These are phyloP conservation scores for Dinochytrium kinnereticum DNA, from an alignment of 371 early-diverging fungal genomes.

Conservation along the genomic window DNA sequence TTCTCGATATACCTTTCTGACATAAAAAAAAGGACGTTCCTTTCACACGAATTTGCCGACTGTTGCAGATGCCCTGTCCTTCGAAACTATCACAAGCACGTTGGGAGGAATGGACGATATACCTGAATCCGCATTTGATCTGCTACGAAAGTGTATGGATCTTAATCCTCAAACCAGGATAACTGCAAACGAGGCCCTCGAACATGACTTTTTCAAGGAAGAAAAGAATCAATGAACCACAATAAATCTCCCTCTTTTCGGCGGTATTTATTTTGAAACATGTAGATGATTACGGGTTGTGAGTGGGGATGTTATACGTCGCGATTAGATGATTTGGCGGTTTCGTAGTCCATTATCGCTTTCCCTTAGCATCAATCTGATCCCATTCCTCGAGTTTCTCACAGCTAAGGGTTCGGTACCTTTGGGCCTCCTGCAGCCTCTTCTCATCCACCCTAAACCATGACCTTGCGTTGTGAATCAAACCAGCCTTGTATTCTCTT, in stretches of 20 bases:
- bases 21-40: background rate
- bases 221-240: background rate
- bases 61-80: background rate
- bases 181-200: background rate
- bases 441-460: slow-evolving; percentile 57
- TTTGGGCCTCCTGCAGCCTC: slow-evolving; percentile 52
- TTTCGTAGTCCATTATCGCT: too few species aligned
- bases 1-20: background rate
- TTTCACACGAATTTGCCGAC: slow-evolving; percentile 8
- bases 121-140: background rate
- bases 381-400: slow-evolving; percentile 52
- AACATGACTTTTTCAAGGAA: background rate
- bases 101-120: background rate
- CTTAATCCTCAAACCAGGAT: background rate
- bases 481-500: slow-evolving; percentile 43
- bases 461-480: slow-evolving; percentile 54
- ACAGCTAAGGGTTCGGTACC: slow-evolving; percentile 56
- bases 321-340: too few species aligned
- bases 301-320: too few species aligned
- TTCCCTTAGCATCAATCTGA: background rate
- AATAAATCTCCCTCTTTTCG: too few species aligned
- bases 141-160: background rate
- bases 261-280: too few species aligned
- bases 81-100: background rate
- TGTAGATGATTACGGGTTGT: too few species aligned